Evolutionary conservation across 306 rosid genomes (phyloP), one percentile per base, ranked within the genome.

Genomic region (Cucurbita ficifolia): DNA sequence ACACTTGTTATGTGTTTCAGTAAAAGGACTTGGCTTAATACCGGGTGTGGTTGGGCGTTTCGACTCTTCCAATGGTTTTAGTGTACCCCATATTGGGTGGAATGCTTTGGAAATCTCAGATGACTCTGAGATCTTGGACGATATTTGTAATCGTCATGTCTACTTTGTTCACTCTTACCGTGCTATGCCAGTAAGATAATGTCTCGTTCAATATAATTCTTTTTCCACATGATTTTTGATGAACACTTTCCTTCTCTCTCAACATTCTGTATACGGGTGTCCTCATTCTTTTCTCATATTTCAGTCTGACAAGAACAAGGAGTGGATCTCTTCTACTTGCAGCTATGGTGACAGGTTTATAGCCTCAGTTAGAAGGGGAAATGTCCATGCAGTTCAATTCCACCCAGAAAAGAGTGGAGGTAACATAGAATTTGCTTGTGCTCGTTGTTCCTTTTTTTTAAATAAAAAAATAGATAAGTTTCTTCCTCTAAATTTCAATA

Each of bases 361-460:
- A 84, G 91, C 97, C 4, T 94, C 97, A 50, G 83, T 94, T 71
- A 85, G 84, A 78, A 89, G 87, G 84, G 99, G 99, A 79, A 94
- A 86, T 60, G 97, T 88, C 77, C 99, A 91, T 74, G 99, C 96
- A 70, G 97, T 94, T 81, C 99, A 94, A 75, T 94, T 94, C 84
- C 99, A 94, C 78, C 99, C 99, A 0, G 97, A 94, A 81, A 94
- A 94, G 83, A 94, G 99, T 73, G 99, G 96, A 86, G 97, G 99
- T 81, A 83, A 86, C 87, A 72, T 81, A 55, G 82, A 74, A 61
- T 83, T 76, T 77, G 42, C 51, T 76, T 62, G 59, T 67, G 4
- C 59, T 10, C 11, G 7, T 49, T 49, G 4, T 49, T 14, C 9
- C 43, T 39, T 38, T 38, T 38, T 38, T 39, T 39, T 5, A 5